phyloP scores from a whole-genome alignment of 768 basidiomycete species.

The Lyophyllum semitale region DNA sequence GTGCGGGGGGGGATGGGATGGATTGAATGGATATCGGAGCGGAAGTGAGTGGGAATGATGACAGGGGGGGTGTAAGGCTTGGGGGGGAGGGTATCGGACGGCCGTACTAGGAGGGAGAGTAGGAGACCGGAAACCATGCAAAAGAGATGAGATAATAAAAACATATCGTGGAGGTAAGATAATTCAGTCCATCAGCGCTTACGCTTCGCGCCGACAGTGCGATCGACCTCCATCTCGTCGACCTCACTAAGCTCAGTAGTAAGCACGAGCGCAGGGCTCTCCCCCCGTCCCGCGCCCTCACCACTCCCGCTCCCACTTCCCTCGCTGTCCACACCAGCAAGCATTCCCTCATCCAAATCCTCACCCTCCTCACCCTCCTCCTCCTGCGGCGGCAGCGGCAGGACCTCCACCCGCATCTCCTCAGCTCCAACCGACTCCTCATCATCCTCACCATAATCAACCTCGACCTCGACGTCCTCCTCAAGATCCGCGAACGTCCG shows the following conservation, averaged over 20 bases:
- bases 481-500: constrained; percentile 94
- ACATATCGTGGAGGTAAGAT: too few relatives aligned
- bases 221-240: constrained; percentile 6
- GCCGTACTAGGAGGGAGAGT: neutral
- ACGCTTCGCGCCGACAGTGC: neutral
- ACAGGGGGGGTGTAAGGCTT: neutral
- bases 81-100: neutral
- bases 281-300: neutral
- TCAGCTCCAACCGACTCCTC: constrained; percentile 6
- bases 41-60: too few relatives aligned
- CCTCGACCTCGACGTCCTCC: constrained; percentile 80
- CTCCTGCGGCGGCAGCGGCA: neutral
- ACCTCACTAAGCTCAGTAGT: neutral
- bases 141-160: too few relatives aligned
- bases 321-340: constrained; percentile 13
- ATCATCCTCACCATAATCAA: constrained; percentile 25
- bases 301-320: constrained; percentile 10
- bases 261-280: neutral
- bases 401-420: neutral
- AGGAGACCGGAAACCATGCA: too few relatives aligned
- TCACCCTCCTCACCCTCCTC: constrained; percentile 4
- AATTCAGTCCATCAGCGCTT: neutral
- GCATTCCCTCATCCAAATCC: constrained; percentile 11
- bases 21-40: neutral
- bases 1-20: too few relatives aligned